phyloP scores from a whole-genome alignment of 2,329 filamentous ascomycete genomes.

The Reticulascus tulasneorum region DNA sequence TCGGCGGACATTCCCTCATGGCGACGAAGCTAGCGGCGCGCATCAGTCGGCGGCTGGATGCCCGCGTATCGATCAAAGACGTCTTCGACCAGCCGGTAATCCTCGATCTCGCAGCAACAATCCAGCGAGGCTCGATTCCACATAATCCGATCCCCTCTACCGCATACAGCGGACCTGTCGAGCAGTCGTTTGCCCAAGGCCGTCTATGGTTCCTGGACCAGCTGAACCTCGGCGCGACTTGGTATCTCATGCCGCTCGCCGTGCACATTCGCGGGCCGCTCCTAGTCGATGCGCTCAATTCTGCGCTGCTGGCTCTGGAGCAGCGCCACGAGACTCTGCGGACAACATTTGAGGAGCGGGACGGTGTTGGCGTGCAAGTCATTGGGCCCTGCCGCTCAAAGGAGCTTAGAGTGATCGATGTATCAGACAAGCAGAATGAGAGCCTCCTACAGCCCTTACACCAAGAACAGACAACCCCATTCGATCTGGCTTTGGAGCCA shows the following conservation, averaged over 20 bases:
- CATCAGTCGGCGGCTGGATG: constrained; percentile 5
- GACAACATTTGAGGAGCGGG: constrained; percentile 12
- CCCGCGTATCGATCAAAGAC: constrained; percentile 5
- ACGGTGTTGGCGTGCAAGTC: neutral
- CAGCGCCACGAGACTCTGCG: constrained; percentile 16
- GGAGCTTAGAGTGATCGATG: neutral
- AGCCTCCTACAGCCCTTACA: neutral
- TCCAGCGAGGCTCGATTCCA: neutral
- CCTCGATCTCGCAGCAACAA: neutral
- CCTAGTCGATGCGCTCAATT: constrained; percentile 7
- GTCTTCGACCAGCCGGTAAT: constrained; percentile 8
- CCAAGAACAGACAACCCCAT: neutral
- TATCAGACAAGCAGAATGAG: neutral
- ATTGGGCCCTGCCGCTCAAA: constrained; percentile 5
- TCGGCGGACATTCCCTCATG: constrained; percentile 9
- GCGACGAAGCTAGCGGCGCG: constrained; percentile 7
- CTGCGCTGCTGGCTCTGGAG: constrained; percentile 13
- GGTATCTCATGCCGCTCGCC: constrained; percentile 15
- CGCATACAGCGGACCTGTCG: constrained; percentile 10
- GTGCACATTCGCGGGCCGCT: constrained; percentile 12
- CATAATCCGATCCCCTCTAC: neutral
- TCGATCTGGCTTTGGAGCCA: neutral
- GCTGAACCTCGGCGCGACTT: constrained; percentile 12
- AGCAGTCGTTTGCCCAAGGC: constrained; percentile 19
- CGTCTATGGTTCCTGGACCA: constrained; percentile 19